Percentiles rank a stretch among this genome's conserved stretches.
phyloP scores from a whole-genome alignment of 192 early-diverging fungal genomes.

The Chytriomyces sp. region DNA sequence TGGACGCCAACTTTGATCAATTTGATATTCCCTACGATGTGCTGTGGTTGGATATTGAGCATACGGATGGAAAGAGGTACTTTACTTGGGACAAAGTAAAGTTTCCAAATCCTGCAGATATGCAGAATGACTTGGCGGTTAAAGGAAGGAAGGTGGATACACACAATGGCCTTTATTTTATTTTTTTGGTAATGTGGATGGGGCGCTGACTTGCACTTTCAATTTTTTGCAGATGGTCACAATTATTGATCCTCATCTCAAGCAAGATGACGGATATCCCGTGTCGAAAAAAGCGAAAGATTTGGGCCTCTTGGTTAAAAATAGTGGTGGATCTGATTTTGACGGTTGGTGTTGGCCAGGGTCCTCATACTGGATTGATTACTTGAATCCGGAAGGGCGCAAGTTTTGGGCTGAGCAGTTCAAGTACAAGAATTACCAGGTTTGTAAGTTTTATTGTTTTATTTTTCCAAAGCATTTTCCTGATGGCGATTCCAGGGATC shows the following conservation, averaged over 20 bases:
- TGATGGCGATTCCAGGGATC: constrained; percentile 58
- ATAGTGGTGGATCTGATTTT: constrained; percentile 73
- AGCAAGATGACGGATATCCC: constrained; percentile 75
- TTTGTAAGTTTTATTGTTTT: neutral
- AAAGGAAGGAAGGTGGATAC: constrained; percentile 72
- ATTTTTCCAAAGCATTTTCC: neutral
- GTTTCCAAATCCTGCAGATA: constrained; percentile 83
- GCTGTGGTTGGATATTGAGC: constrained; percentile 99
- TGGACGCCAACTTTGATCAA: constrained; percentile 86
- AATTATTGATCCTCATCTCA: constrained; percentile 98
- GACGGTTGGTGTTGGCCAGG: constrained; percentile 99
- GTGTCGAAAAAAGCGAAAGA: constrained; percentile 81
- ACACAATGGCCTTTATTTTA: constrained; percentile 29
- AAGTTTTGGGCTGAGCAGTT: constrained; percentile 85
- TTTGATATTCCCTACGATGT: constrained; percentile 96
- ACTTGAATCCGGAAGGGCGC: constrained; percentile 74
- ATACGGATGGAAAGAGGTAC: constrained; percentile 97
- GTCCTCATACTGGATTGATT: constrained; percentile 92
- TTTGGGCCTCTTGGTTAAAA: constrained; percentile 78
- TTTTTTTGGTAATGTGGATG: neutral
- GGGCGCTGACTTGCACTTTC: neutral
- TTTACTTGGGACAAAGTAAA: constrained; percentile 95
- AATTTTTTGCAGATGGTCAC: constrained; percentile 75
- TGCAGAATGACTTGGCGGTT: constrained; percentile 76
- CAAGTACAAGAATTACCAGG: constrained; percentile 74